Evolutionary conservation across 2,329 filamentous ascomycete species (phyloP), one percentile per base, ranked within the genome.

Genomic region (Talaromyces sp.): DNA sequence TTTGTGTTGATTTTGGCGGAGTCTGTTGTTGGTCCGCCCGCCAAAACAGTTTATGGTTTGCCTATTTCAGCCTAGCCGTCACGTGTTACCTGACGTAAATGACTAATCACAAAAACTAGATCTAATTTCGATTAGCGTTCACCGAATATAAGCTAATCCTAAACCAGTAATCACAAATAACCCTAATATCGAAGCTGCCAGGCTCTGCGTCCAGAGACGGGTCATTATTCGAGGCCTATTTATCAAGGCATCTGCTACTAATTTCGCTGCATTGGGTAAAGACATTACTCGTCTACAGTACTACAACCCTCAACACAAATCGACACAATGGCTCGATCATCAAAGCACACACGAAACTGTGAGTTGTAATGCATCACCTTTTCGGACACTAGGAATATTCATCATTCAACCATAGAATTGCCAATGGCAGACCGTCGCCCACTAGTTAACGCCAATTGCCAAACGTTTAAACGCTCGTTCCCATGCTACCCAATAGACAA

Each of bases 1-100:
- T 62, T 41, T 47, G 35, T 54, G 63, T 47, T 62, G 62, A 56
- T 52, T 57, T 59, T 59, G 45, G 33, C 37, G 50, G 31, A 35
- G 37, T 60, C 57, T 62, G 60, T 65, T 65, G 52, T 49, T 62
- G 65, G 47, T 43, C 65, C 50, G 59, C 43, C 54, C 50, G 35
- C 57, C 41, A 50, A 57, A 64, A 56, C 45, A 67, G 67, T 68
- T 68, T 68, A 68, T 65, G 62, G 67, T 61, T 68, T 68, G 62
- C 67, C 65, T 63, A 61, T 54, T 67, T 45, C 2, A 62, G 67
- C 24, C 41, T 68, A 63, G 66, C 16, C 8, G 11, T 66, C 65
- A 64, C 65, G 64, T 64, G 64, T 19, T 14, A 37, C 1, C 1
- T 3, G 13, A n/a, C n/a, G 1, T 9, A 1, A n/a, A 33, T 33